Percentiles rank a stretch among this genome's conserved stretches.
These are phyloP conservation scores for Spiraea crenata DNA, from an alignment of 331 rosid genomes.

Conservation along the genomic window DNA sequence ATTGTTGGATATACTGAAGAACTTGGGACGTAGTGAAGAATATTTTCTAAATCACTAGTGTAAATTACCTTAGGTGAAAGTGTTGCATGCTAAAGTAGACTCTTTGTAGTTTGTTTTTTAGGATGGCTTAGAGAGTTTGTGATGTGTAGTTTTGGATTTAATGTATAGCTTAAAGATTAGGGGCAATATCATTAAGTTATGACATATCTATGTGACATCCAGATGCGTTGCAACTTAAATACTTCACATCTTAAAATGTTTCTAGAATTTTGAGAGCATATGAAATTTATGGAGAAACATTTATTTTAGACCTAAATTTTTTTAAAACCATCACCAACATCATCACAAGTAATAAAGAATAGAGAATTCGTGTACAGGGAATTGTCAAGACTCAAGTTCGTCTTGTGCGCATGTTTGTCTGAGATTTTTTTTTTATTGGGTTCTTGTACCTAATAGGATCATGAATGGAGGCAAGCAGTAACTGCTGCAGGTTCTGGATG, in stretches of 20 bases:
- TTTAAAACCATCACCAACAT: background rate
- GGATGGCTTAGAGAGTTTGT: background rate
- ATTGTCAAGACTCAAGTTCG: background rate
- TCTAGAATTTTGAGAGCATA: background rate
- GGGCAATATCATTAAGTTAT: background rate
- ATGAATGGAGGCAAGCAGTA: conserved; percentile 97
- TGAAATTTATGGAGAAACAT: background rate
- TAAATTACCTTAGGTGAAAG: background rate
- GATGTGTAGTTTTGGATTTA: background rate
- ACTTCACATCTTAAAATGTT: background rate
- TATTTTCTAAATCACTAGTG: background rate
- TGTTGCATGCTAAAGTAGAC: background rate
- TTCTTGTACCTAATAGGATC: conserved; percentile 48
- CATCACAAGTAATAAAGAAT: background rate
- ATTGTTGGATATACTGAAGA: background rate
- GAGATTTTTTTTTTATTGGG: conserved; percentile 5
- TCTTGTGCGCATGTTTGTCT: background rate
- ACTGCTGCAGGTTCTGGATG: conserved; percentile 99
- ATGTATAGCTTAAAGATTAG: background rate
- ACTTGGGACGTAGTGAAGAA: background rate
- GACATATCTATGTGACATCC: background rate
- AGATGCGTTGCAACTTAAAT: background rate
- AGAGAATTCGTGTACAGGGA: background rate
- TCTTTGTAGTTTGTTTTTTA: background rate
- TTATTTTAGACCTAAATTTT: background rate